These are phyloP conservation scores for Clonostachys sp. DNA, from an alignment of 2,329 filamentous ascomycete species.

Conservation along the genomic window DNA sequence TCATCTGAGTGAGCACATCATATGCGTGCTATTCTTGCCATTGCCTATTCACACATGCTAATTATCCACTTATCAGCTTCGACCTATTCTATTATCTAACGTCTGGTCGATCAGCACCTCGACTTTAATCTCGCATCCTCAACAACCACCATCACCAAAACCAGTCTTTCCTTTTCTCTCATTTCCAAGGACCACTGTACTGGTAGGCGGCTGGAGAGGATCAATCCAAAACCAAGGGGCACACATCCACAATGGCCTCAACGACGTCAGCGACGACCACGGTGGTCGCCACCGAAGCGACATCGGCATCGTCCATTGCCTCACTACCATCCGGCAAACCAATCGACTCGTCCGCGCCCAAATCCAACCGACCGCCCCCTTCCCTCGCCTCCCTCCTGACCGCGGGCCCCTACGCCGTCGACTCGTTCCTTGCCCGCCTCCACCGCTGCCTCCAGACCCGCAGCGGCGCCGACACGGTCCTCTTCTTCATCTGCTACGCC, in stretches of 20 bases:
- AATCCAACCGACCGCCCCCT: slow-evolving; percentile 1
- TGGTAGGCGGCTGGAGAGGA: neutral
- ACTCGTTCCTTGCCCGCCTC: slow-evolving; percentile 51
- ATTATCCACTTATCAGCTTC: too few species aligned
- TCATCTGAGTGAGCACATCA: too few species aligned
- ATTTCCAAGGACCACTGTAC: neutral
- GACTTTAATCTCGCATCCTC: neutral
- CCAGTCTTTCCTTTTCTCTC: neutral
- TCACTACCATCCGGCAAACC: slow-evolving; percentile 1
- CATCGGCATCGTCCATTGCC: neutral
- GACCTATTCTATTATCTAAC: too few species aligned
- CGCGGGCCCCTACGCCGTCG: slow-evolving; percentile 22
- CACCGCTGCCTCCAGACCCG: slow-evolving; percentile 64
- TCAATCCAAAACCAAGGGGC: neutral
- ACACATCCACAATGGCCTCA: neutral
- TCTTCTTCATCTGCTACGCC: slow-evolving; percentile 66
- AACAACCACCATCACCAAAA: neutral
- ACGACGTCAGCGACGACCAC: neutral
- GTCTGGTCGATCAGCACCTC: neutral
- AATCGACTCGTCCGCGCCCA: slow-evolving; percentile 1
- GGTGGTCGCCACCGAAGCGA: neutral
- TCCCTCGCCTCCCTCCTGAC: slow-evolving; percentile 5
- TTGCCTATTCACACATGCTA: too few species aligned
- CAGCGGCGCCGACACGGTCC: slow-evolving; percentile 63
- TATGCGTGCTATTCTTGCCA: too few species aligned